Evolutionary conservation across 2,329 filamentous ascomycete genomes (phyloP).

Genomic region (Periconia macrospinosa): DNA sequence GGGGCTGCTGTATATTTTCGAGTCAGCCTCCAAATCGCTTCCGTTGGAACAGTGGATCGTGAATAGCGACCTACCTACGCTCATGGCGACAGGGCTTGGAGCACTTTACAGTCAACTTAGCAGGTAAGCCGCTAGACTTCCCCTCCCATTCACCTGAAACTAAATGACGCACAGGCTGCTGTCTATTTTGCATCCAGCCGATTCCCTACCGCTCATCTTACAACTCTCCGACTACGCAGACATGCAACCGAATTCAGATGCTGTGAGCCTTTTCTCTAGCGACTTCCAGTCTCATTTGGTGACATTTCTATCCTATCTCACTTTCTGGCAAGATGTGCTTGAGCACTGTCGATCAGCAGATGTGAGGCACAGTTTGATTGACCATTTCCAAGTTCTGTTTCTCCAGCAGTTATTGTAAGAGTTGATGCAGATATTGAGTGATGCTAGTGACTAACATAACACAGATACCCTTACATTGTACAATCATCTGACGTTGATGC

Average conservation of each 20-base stretch:
- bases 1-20: slow-evolving; percentile 91
- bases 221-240: slow-evolving; percentile 87
- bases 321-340: slow-evolving; percentile 98
- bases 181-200: slow-evolving; percentile 74
- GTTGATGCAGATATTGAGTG: neutral
- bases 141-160: neutral
- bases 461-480: slow-evolving; percentile 87
- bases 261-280: slow-evolving; percentile 72
- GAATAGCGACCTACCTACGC: slow-evolving; percentile 90
- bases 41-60: slow-evolving; percentile 94
- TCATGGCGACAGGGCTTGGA: slow-evolving; percentile 95
- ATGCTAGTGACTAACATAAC: slow-evolving; percentile 13
- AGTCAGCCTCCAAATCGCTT: slow-evolving; percentile 81
- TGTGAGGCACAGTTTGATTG: slow-evolving; percentile 87
- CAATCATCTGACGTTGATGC: slow-evolving; percentile 97
- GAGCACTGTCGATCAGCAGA: slow-evolving; percentile 93
- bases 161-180: slow-evolving; percentile 62
- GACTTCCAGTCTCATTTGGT: slow-evolving; percentile 85
- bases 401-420: slow-evolving; percentile 86
- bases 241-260: slow-evolving; percentile 63
- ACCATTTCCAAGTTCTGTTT: slow-evolving; percentile 97
- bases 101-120: slow-evolving; percentile 72
- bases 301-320: slow-evolving; percentile 89
- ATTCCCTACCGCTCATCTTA: slow-evolving; percentile 79
- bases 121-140: slow-evolving; percentile 45